phyloP scores from a whole-genome alignment of 495 filamentous ascomycete species.

The Cryomyces minteri region DNA sequence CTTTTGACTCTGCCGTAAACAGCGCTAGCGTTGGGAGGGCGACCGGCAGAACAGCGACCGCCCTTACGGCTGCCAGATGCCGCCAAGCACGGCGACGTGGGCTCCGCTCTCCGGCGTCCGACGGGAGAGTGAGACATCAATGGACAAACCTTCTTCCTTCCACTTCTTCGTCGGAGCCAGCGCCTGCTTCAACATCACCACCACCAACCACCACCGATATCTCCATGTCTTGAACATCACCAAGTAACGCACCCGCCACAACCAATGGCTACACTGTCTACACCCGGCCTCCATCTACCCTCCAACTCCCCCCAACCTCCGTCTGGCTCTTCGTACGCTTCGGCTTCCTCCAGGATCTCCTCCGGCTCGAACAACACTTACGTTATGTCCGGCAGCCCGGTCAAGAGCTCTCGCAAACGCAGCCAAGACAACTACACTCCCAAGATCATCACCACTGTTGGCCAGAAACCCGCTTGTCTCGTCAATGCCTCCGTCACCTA shows the following conservation, averaged over 20 bases:
- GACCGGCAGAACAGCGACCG: too few relatives aligned
- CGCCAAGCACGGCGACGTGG: too few relatives aligned
- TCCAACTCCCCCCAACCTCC: constrained; percentile 14
- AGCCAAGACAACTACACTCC: constrained; percentile 57
- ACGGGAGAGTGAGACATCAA: too few relatives aligned
- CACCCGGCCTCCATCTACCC: constrained; percentile 2
- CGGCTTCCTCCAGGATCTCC: constrained; percentile 22
- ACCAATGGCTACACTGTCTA: neutral
- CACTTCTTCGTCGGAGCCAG: too few relatives aligned
- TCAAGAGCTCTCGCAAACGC: constrained; percentile 38
- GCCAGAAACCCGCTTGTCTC: constrained; percentile 80
- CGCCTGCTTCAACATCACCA: too few relatives aligned
- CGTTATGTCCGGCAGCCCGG: constrained; percentile 66
- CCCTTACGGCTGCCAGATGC: too few relatives aligned
- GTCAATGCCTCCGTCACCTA: constrained; percentile 97
- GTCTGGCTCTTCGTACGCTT: constrained; percentile 13
- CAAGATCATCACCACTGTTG: constrained; percentile 49
- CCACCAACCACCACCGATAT: too few relatives aligned
- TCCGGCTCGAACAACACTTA: constrained; percentile 55
- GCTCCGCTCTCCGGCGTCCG: too few relatives aligned
- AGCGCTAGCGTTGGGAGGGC: too few relatives aligned
- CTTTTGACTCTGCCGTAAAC: too few relatives aligned
- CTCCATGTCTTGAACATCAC: too few relatives aligned
- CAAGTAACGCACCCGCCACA: neutral
- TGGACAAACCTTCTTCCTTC: too few relatives aligned